These are phyloP conservation scores for Coriaria nepalensis DNA, from an alignment of 306 rosid genomes.

Conservation along the genomic window DNA sequence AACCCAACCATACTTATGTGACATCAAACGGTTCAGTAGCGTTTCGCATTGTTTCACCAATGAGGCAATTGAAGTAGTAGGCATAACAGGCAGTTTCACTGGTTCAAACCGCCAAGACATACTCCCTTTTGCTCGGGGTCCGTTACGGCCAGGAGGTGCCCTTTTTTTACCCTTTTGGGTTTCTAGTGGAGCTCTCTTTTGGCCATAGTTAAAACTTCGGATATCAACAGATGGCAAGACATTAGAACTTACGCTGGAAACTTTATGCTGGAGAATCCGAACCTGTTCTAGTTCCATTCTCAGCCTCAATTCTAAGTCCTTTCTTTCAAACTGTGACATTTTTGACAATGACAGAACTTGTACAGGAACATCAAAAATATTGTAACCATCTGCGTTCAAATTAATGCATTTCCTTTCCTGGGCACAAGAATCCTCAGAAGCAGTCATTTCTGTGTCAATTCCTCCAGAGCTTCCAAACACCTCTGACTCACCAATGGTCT, in stretches of 20 bases:
- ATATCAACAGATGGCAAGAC: slow-evolving; percentile 45
- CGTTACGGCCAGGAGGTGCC: slow-evolving; percentile 47
- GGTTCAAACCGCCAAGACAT: slow-evolving; percentile 30
- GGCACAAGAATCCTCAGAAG: slow-evolving; percentile 50
- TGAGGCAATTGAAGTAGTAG: slow-evolving; percentile 28
- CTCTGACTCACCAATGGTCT: slow-evolving; percentile 79
- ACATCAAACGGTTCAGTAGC: slow-evolving; percentile 40
- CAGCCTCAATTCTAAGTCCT: slow-evolving; percentile 46
- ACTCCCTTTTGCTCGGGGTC: slow-evolving; percentile 33
- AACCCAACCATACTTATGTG: slow-evolving; percentile 54
- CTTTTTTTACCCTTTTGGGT: slow-evolving; percentile 44
- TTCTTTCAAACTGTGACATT: slow-evolving; percentile 58
- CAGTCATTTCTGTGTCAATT: slow-evolving; percentile 40
- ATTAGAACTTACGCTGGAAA: slow-evolving; percentile 25
- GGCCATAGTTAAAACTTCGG: slow-evolving; percentile 50
- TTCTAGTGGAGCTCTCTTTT: slow-evolving; percentile 38
- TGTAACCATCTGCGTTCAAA: slow-evolving; percentile 35
- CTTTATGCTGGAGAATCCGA: slow-evolving; percentile 48
- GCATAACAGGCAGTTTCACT: slow-evolving; percentile 26
- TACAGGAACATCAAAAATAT: slow-evolving; percentile 44
- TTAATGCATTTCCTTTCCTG: slow-evolving; percentile 47
- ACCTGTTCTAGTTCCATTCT: slow-evolving; percentile 68
- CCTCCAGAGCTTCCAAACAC: slow-evolving; percentile 75
- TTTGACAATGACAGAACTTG: slow-evolving; percentile 44
- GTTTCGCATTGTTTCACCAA: slow-evolving; percentile 53